Percentiles rank a stretch among this genome's conserved stretches.
phyloP scores from a whole-genome alignment of 164 flowering plant species.

The Kingdonia uniflora region DNA sequence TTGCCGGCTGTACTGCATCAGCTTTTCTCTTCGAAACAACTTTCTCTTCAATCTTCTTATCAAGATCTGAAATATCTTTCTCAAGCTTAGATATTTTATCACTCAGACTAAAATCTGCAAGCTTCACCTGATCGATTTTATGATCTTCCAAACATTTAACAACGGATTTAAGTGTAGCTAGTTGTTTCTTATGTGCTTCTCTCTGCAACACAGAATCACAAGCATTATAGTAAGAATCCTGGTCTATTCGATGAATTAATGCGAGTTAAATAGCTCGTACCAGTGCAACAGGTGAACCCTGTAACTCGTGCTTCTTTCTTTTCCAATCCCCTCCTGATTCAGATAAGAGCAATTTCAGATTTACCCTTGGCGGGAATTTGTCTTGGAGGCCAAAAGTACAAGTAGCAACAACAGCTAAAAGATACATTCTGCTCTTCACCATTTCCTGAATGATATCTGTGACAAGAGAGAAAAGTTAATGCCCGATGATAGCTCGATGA shows the following conservation, averaged over 20 bases:
- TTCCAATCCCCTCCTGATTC: constrained; percentile 23
- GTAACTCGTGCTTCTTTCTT: constrained; percentile 18
- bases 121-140: constrained; percentile 25
- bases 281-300: constrained; percentile 17
- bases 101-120: too few species aligned
- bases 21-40: constrained; percentile 24
- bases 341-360: constrained; percentile 24
- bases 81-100: constrained; percentile 28
- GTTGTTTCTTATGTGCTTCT: constrained; percentile 28
- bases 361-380: constrained; percentile 22
- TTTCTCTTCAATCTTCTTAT: constrained; percentile 18
- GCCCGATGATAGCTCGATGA: too few species aligned
- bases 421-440: constrained; percentile 27
- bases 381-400: constrained; percentile 36
- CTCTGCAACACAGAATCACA: constrained; percentile 22
- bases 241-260: too few species aligned
- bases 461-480: too few species aligned
- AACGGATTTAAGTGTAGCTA: constrained; percentile 31
- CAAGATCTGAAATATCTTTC: constrained; percentile 22
- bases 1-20: constrained; percentile 17
- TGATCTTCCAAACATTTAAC: constrained; percentile 28
- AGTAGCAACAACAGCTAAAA: constrained; percentile 32
- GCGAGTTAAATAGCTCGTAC: constrained; percentile 15
- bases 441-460: constrained; percentile 33
- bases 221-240: too few species aligned